phyloP scores from a whole-genome alignment of 305 asterid species.

The Rubia tinctorum region DNA sequence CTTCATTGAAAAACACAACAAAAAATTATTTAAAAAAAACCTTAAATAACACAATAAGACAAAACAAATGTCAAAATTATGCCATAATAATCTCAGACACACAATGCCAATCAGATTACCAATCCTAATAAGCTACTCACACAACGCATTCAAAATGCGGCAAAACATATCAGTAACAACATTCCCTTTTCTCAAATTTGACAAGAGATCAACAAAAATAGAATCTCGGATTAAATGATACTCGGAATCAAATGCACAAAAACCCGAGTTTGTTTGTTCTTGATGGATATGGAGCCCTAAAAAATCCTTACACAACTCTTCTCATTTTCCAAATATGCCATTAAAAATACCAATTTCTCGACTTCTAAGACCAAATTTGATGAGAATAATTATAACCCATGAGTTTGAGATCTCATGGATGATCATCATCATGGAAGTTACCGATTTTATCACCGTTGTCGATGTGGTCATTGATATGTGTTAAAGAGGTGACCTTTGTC shows the following conservation, averaged over 20 bases:
- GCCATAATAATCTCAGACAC: constrained; percentile 70
- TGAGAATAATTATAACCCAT: too few species aligned
- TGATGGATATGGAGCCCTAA: constrained; percentile 74
- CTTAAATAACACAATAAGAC: too few species aligned
- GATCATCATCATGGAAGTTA: too few species aligned
- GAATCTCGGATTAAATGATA: constrained; percentile 80
- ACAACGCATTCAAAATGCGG: constrained; percentile 68
- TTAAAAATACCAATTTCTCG: constrained; percentile 28
- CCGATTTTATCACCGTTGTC: too few species aligned
- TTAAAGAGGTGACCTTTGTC: too few species aligned
- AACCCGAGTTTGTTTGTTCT: constrained; percentile 93
- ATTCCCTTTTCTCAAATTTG: constrained; percentile 60
- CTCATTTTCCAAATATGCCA: constrained; percentile 64
- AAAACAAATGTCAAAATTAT: constrained; percentile 59
- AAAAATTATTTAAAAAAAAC: too few species aligned
- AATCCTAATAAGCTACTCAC: constrained; percentile 77
- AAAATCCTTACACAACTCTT: constrained; percentile 42
- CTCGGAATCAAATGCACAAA: constrained; percentile 73
- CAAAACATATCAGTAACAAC: constrained; percentile 81
- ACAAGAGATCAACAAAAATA: constrained; percentile 70
- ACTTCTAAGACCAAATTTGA: too few species aligned
- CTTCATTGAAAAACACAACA: too few species aligned
- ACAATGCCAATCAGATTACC: constrained; percentile 77
- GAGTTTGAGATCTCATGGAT: too few species aligned
- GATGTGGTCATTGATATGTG: too few species aligned